A percentile compares a stretch with the other conserved stretches of the same genome.
Evolutionary conservation across 1,284 basidiomycete species (phyloP).

Genomic region (Apiotrichum akiyoshidainum): DNA sequence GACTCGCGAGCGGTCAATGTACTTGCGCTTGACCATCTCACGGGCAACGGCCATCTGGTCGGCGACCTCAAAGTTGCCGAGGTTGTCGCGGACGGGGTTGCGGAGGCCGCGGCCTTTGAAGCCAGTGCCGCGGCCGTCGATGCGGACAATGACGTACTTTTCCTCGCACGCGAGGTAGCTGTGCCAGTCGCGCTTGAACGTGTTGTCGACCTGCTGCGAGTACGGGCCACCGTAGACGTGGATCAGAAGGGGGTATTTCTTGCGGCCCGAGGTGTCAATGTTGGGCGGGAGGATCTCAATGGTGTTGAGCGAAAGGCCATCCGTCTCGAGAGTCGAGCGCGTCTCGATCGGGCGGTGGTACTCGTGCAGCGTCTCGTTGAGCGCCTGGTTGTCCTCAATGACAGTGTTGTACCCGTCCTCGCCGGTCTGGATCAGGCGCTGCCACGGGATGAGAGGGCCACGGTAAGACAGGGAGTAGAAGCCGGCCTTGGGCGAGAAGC

Average conservation of each 20-base stretch:
- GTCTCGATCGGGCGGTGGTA: constrained; percentile 71
- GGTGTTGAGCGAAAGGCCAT: constrained; percentile 81
- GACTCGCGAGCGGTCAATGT: constrained; percentile 63
- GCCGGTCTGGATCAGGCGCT: constrained; percentile 67
- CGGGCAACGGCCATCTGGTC: constrained; percentile 82
- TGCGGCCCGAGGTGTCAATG: constrained; percentile 87
- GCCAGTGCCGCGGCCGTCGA: constrained; percentile 94
- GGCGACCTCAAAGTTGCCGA: constrained; percentile 78
- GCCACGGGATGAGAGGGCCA: constrained; percentile 83
- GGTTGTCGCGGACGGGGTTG: constrained; percentile 75
- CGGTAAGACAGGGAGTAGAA: constrained; percentile 78
- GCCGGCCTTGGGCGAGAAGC: constrained; percentile 76
- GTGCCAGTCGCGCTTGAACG: constrained; percentile 75
- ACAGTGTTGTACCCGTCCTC: constrained; percentile 53
- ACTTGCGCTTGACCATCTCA: constrained; percentile 49
- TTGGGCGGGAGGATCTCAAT: constrained; percentile 84
- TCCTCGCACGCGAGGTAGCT: constrained; percentile 76
- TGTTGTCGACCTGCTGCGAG: constrained; percentile 70
- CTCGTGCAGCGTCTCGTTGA: constrained; percentile 66
- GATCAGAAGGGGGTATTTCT: constrained; percentile 90
- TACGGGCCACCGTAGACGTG: constrained; percentile 88
- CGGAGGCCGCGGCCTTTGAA: constrained; percentile 77
- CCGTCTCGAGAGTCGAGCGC: constrained; percentile 68
- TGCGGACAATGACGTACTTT: constrained; percentile 78
- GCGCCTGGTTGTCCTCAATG: constrained; percentile 67